Base-by-base conservation (phyloP, 202 grass and related monocot genomes). In the Schoenoplectus tabernaemontani region DNA sequence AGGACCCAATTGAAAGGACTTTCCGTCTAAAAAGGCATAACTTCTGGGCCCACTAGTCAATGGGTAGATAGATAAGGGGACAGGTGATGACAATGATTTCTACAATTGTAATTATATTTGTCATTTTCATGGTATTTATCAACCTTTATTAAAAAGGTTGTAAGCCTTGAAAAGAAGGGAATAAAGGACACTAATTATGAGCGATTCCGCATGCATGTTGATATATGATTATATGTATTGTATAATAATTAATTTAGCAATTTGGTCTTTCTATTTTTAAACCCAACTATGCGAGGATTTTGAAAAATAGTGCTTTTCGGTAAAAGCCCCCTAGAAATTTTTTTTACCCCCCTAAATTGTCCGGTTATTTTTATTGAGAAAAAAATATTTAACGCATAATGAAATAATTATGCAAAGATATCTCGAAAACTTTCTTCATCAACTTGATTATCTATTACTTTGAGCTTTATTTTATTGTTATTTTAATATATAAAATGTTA, bases 161-260 rank as follows among this genome's bases (percentile, higher is more conserved):
- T 30, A 37, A 64, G 36, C 5, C 77, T 44, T 63, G 0, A 63
- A 79, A 79, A 79, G 57, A 79, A 42, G 77, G 77, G 22, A 79
- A 78, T 78, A 78, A 79, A 48, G 56, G 77, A 44, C 77, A 79
- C 38, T 79, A 63, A 79, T 79, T 63, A 79, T 79, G 38, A 79
- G 41, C 57, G 23, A 72, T 47, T 17, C 68, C 68, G 43, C 77
- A 79, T 79, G 77, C 77, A 64, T 79, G 51, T 78, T 16, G 16
- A 43, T 44, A 60, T 46, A 47, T n/a, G n/a, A 50, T 50, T 10
- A 50, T 50, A 50, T 59, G 57, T 17, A 61, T 42, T 28, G 20
- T 37, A 62, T 11, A 79, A 79, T 30, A 63, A 79, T 59, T 8
- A 60, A 28, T 24, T 57, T 62, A 26, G 34, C 37, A 43, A 47